Conservation (phyloP, 2,329 filamentous ascomycete species). For the Rachicladosporium sp. region DNA sequence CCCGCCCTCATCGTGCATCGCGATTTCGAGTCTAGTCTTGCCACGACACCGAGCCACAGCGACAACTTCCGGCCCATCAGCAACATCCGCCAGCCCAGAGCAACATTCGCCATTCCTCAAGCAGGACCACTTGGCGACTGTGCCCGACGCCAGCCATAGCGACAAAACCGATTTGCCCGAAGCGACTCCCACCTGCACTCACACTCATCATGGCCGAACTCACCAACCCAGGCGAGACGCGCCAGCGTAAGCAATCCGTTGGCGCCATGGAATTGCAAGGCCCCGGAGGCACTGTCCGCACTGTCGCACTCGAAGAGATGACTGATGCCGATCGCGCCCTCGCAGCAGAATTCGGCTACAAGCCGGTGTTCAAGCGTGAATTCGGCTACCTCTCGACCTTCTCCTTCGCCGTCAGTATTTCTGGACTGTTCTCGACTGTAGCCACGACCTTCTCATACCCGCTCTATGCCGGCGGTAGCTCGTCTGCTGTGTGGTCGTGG, state of each 20-base stretch:
- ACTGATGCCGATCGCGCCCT: constrained; percentile 16
- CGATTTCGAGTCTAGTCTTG: too few species aligned
- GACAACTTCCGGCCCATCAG: too few species aligned
- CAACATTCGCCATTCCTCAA: too few species aligned
- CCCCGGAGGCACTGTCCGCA: neutral
- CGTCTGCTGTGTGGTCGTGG: constrained; percentile 48
- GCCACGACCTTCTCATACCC: constrained; percentile 45
- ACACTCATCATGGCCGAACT: too few species aligned
- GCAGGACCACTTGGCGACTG: too few species aligned
- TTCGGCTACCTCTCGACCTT: constrained; percentile 48
- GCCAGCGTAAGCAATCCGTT: neutral
- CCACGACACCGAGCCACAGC: too few species aligned
- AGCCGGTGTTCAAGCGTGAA: constrained; percentile 44
- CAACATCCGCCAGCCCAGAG: too few species aligned
- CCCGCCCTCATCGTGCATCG: too few species aligned
- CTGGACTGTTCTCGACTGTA: constrained; percentile 43
- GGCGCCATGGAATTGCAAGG: neutral
- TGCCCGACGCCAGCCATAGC: too few species aligned
- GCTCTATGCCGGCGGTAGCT: constrained; percentile 40
- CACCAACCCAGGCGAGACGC: neutral
- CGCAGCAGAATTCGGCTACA: constrained; percentile 20
- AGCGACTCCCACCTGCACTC: too few species aligned
- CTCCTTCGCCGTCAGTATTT: constrained; percentile 46
- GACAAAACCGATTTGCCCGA: too few species aligned
- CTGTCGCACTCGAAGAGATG: constrained; percentile 13